Conservation (phyloP, 192 early-diverging fungal species). For the Coemansia sp. region DNA sequence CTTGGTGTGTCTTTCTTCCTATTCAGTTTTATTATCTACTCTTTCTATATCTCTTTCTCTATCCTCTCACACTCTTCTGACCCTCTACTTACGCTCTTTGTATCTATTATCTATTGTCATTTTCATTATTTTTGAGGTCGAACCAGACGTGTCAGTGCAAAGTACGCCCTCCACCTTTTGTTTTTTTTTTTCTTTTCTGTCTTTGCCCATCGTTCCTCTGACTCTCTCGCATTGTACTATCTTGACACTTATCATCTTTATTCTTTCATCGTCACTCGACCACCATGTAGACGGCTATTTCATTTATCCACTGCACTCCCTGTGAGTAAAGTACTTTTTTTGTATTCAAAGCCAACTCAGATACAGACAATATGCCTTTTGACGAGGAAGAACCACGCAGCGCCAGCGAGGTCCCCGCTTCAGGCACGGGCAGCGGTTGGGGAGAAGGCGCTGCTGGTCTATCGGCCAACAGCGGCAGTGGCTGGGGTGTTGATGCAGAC, state of each 20-base stretch:
- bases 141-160: conserved; percentile 15
- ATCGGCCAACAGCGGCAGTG: conserved; percentile 15
- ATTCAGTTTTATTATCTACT: neutral
- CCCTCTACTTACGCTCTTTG: neutral
- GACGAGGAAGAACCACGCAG: conserved; percentile 43
- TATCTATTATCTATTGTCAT: conserved; percentile 11
- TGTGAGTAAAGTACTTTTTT: conserved; percentile 4
- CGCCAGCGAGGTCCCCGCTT: conserved; percentile 23
- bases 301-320: neutral
- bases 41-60: neutral
- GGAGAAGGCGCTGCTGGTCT: neutral
- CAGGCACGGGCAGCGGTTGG: conserved; percentile 8
- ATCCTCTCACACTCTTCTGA: neutral
- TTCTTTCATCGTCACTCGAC: neutral
- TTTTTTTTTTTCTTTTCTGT: neutral
- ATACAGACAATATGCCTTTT: conserved; percentile 43
- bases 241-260: neutral
- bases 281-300: conserved; percentile 19
- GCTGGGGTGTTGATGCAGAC: conserved; percentile 32
- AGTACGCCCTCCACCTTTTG: neutral
- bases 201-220: neutral
- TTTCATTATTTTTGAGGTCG: conserved; percentile 6
- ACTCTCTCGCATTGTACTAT: neutral
- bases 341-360: neutral
- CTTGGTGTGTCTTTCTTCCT: conserved; percentile 12